phyloP scores from a whole-genome alignment of 2,329 filamentous ascomycete genomes.

The Trichothecium sympodiale region DNA sequence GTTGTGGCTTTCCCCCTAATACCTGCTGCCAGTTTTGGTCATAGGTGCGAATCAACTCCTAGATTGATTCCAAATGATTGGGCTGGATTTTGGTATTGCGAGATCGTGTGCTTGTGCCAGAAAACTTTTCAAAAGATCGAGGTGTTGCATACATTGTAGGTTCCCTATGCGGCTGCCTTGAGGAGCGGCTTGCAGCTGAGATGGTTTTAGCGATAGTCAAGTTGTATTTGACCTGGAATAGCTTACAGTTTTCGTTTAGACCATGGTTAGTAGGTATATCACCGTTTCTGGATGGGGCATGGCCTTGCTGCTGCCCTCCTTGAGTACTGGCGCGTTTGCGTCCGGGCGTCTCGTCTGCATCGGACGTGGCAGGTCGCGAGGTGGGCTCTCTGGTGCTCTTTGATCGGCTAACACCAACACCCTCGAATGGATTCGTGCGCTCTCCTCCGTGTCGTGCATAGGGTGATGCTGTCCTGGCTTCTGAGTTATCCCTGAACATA shows the following conservation, averaged over 20 bases:
- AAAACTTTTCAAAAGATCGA: constrained; percentile 6
- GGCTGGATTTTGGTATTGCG: not conserved
- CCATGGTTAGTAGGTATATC: not conserved
- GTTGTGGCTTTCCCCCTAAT: not conserved
- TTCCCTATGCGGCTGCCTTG: constrained; percentile 8
- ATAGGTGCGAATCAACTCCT: constrained; percentile 2
- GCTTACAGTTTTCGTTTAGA: not conserved
- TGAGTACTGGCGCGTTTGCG: not conserved
- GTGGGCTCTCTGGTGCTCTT: constrained; percentile 31
- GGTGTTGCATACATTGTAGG: constrained; percentile 36
- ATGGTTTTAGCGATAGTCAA: too few relatives aligned
- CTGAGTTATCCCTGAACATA: constrained; percentile 31
- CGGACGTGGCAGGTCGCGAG: not conserved
- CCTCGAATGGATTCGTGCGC: constrained; percentile 46
- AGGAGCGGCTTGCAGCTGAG: not conserved
- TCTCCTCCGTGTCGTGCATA: constrained; percentile 47
- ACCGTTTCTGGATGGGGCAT: not conserved
- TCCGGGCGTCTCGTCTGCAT: too few relatives aligned
- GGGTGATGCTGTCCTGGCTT: constrained; percentile 26
- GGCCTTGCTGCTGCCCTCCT: not conserved
- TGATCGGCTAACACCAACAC: constrained; percentile 28
- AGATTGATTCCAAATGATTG: constrained; percentile 3
- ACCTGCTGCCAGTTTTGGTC: not conserved
- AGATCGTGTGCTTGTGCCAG: not conserved
- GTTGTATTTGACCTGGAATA: too few relatives aligned